These are phyloP conservation scores for Backusella parvicylindrica DNA, from an alignment of 192 early-diverging fungal genomes.

Conservation along the genomic window DNA sequence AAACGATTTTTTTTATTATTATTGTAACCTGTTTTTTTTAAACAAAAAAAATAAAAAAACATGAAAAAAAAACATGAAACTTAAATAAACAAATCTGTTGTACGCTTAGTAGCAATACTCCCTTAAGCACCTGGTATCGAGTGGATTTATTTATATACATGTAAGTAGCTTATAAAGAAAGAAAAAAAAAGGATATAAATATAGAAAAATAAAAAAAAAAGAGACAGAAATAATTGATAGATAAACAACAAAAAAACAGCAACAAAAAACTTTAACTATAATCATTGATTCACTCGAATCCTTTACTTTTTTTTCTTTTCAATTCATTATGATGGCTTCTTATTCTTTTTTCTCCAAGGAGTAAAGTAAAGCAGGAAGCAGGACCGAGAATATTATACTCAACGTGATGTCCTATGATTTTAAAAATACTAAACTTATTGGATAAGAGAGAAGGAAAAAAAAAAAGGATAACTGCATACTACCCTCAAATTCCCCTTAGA, in stretches of 20 bases:
- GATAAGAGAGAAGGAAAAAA: background rate
- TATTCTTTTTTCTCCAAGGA: background rate
- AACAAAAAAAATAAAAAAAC: background rate
- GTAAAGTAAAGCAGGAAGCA: background rate
- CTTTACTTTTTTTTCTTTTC: background rate
- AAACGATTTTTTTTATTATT: background rate
- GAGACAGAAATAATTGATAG: background rate
- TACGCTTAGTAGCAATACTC: background rate
- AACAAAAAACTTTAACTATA: too few species aligned
- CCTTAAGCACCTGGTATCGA: background rate
- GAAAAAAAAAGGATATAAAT: background rate
- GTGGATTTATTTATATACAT: background rate
- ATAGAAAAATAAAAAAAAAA: background rate
- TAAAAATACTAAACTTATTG: background rate
- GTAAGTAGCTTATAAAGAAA: background rate
- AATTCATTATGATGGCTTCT: background rate
- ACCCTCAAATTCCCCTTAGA: background rate
- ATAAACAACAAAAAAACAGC: background rate
- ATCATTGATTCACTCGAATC: background rate
- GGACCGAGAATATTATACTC: background rate
- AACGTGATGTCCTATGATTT: conserved; percentile 3
- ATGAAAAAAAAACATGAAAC: background rate
- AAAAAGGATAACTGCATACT: background rate
- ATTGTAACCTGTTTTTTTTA: background rate
- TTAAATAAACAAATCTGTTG: background rate